These are phyloP conservation scores for Persicaria tinctoria DNA, from an alignment of 148 eudicot species.

Conservation along the genomic window DNA sequence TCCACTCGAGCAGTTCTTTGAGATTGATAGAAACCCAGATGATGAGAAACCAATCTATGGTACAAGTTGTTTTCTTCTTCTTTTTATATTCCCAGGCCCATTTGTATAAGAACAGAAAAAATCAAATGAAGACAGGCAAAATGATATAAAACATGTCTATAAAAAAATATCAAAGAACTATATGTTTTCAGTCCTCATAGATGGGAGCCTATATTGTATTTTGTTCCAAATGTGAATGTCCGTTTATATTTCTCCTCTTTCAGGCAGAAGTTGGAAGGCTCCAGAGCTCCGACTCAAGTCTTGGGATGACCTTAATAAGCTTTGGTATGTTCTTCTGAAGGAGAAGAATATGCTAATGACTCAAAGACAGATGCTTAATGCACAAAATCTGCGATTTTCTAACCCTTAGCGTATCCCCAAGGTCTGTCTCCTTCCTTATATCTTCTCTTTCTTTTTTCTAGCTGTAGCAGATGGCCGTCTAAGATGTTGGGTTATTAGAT, in stretches of 20 bases:
- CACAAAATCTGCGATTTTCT: constrained; percentile 73
- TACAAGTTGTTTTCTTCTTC: constrained; percentile 10
- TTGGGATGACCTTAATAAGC: constrained; percentile 86
- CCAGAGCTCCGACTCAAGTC: constrained; percentile 84
- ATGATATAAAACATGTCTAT: background rate
- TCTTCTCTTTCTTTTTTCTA: background rate
- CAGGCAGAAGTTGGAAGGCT: constrained; percentile 93
- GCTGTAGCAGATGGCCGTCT: background rate
- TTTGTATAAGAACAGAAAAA: background rate
- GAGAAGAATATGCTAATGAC: constrained; percentile 94
- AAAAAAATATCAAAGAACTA: background rate
- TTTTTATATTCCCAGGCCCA: background rate
- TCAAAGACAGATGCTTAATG: constrained; percentile 86
- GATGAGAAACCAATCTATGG: constrained; percentile 64
- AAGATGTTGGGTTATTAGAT: background rate
- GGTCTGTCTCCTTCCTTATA: constrained; percentile 26
- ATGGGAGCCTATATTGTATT: background rate
- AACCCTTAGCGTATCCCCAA: constrained; percentile 89
- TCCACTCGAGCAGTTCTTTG: constrained; percentile 63
- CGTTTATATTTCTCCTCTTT: background rate
- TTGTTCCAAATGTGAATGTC: background rate
- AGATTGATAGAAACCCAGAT: constrained; percentile 40
- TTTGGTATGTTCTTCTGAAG: constrained; percentile 88
- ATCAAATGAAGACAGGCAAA: background rate
- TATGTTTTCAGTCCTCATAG: background rate